These are phyloP conservation scores for Trametes gibbosa DNA, from an alignment of 768 basidiomycete species.

Conservation along the genomic window DNA sequence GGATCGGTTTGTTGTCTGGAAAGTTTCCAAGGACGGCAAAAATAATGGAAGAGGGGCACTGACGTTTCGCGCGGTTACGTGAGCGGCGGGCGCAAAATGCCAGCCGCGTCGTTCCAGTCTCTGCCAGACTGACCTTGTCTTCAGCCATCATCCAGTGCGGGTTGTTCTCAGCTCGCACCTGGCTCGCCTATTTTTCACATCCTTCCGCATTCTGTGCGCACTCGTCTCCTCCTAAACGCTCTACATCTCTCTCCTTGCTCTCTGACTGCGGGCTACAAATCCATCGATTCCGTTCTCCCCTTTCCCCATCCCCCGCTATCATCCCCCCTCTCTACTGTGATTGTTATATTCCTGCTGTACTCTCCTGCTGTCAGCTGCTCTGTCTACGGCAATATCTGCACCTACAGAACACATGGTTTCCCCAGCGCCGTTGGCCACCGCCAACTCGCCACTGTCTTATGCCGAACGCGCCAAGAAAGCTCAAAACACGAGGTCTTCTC, in stretches of 20 bases:
- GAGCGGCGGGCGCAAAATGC: slow-evolving; percentile 16
- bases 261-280: not conserved
- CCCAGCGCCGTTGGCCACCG: slow-evolving; percentile 25
- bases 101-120: slow-evolving; percentile 3
- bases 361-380: not conserved
- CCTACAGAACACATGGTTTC: slow-evolving; percentile 29
- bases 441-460: slow-evolving; percentile 50
- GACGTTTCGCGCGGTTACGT: slow-evolving; percentile 13
- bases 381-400: not conserved
- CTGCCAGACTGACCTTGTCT: slow-evolving; percentile 10
- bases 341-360: not conserved
- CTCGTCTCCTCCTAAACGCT: not conserved
- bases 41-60: not conserved
- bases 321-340: not conserved
- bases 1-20: not conserved
- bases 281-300: slow-evolving; percentile 12
- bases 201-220: slow-evolving; percentile 14
- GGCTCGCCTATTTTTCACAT: slow-evolving; percentile 11
- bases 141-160: slow-evolving; percentile 13
- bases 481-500: slow-evolving; percentile 24
- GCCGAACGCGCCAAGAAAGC: slow-evolving; percentile 39
- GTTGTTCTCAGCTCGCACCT: slow-evolving; percentile 13
- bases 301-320: not conserved
- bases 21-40: not conserved
- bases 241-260: not conserved